phyloP scores from a whole-genome alignment of 2,329 filamentous ascomycete species.

The Aspergillus ochraceus region DNA sequence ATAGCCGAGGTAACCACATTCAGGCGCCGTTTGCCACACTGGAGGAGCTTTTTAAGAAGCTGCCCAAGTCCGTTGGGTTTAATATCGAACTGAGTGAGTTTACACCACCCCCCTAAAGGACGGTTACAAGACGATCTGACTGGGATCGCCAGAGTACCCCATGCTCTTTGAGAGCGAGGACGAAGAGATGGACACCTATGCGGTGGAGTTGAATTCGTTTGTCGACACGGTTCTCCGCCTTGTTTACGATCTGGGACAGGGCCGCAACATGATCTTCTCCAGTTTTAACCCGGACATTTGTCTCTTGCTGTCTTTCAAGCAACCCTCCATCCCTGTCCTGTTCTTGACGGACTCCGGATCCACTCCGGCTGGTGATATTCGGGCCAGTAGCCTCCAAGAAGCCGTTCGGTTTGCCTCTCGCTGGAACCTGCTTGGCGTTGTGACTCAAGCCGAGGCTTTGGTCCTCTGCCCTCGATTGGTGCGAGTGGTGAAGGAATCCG shows the following conservation, averaged over 20 bases:
- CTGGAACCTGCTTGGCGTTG: slow-evolving; percentile 93
- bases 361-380: slow-evolving; percentile 78
- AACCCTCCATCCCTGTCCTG: slow-evolving; percentile 91
- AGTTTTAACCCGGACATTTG: slow-evolving; percentile 98
- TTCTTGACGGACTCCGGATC: slow-evolving; percentile 90
- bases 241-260: slow-evolving; percentile 80
- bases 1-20: slow-evolving; percentile 90
- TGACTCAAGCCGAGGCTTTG: slow-evolving; percentile 82
- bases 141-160: slow-evolving; percentile 67
- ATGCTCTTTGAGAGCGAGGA: slow-evolving; percentile 96
- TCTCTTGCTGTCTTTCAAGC: slow-evolving; percentile 90
- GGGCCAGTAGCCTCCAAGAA: slow-evolving; percentile 89
- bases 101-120: slow-evolving; percentile 17
- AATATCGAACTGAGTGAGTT: slow-evolving; percentile 88
- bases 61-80: slow-evolving; percentile 84
- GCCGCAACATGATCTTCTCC: slow-evolving; percentile 93
- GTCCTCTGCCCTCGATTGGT: slow-evolving; percentile 87
- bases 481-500: slow-evolving; percentile 88
- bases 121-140: slow-evolving; percentile 30
- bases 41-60: slow-evolving; percentile 84
- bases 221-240: slow-evolving; percentile 88
- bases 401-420: slow-evolving; percentile 90
- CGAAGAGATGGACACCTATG: slow-evolving; percentile 95
- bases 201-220: slow-evolving; percentile 93
- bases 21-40: slow-evolving; percentile 94